Conservation (phyloP, 2,329 filamentous ascomycete genomes). For the Fusarium pininemorale region DNA sequence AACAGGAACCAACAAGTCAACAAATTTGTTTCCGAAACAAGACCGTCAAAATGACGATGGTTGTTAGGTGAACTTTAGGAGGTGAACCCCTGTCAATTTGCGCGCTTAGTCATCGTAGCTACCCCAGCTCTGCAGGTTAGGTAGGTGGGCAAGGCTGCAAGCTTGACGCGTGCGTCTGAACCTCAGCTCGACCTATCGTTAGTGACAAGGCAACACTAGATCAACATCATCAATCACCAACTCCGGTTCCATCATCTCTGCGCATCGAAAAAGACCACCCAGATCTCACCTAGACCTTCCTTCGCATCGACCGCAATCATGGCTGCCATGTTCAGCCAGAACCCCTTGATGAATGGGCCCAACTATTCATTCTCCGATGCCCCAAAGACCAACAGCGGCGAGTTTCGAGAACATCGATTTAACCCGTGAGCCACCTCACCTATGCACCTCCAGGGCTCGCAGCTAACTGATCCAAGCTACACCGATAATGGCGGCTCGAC, state of each 20-base stretch:
- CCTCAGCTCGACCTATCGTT: constrained; percentile 39
- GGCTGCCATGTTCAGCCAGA: constrained; percentile 76
- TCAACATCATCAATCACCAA: constrained; percentile 22
- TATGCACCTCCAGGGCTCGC: not conserved
- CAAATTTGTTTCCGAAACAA: constrained; percentile 24
- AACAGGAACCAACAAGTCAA: constrained; percentile 29
- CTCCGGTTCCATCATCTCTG: constrained; percentile 5
- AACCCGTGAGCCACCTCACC: constrained; percentile 75
- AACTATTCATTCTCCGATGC: constrained; percentile 74
- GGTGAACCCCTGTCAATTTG: constrained; percentile 31
- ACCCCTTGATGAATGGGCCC: constrained; percentile 73
- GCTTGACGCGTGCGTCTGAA: constrained; percentile 54
- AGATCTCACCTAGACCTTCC: not conserved
- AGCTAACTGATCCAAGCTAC: constrained; percentile 68
- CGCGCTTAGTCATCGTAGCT: constrained; percentile 56
- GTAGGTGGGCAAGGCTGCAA: constrained; percentile 60
- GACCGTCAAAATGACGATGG: constrained; percentile 34
- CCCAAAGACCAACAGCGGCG: constrained; percentile 62
- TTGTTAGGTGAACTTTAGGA: constrained; percentile 35
- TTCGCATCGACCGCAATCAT: constrained; percentile 52
- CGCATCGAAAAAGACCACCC: constrained; percentile 4
- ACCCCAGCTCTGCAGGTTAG: constrained; percentile 40
- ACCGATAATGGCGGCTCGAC: constrained; percentile 98
- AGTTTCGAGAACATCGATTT: constrained; percentile 80
- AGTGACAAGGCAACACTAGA: constrained; percentile 35